Conservation (phyloP, 768 basidiomycete genomes). For the Auriscalpium orientale region DNA sequence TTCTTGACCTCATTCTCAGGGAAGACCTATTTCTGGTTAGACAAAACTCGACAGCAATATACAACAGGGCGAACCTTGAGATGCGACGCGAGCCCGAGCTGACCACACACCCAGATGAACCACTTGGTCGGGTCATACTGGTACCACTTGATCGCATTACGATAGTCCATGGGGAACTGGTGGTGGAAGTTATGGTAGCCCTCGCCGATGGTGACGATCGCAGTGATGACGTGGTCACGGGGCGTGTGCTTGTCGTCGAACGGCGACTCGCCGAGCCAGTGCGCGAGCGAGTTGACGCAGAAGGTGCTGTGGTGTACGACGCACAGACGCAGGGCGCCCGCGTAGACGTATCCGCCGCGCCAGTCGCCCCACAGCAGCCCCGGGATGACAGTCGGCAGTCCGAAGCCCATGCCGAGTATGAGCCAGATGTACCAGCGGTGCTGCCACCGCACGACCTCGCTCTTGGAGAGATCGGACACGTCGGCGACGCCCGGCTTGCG, state of each 20-base stretch:
- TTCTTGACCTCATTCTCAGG: conserved; percentile 72
- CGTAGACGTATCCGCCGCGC: conserved; percentile 80
- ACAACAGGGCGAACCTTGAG: conserved; percentile 34
- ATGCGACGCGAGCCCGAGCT: conserved; percentile 52
- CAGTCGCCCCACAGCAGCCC: conserved; percentile 84
- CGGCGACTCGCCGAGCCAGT: conserved; percentile 90
- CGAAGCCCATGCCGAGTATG: conserved; percentile 61
- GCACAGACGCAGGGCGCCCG: conserved; percentile 65
- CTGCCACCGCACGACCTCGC: conserved; percentile 79
- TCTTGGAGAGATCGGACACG: conserved; percentile 77
- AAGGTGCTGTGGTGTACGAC: conserved; percentile 96
- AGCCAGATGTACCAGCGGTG: conserved; percentile 71
- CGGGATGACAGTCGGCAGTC: conserved; percentile 70
- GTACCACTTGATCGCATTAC: conserved; percentile 93
- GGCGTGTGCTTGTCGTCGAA: conserved; percentile 96
- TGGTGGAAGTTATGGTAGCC: conserved; percentile 99
- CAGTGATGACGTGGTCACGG: conserved; percentile 82
- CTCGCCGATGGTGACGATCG: conserved; percentile 87
- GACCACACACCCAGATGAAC: conserved; percentile 65
- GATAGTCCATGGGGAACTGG: conserved; percentile 94
- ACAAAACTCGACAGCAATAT: background rate
- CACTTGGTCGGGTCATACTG: conserved; percentile 92
- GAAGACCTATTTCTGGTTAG: conserved; percentile 31
- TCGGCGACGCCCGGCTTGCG: conserved; percentile 87
- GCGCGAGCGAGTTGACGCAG: conserved; percentile 94